Evolutionary conservation across 208 protist genomes (phyloP), one percentile per base, ranked within the genome.

Genomic region (Leptomonas pyrrhocoris): DNA sequence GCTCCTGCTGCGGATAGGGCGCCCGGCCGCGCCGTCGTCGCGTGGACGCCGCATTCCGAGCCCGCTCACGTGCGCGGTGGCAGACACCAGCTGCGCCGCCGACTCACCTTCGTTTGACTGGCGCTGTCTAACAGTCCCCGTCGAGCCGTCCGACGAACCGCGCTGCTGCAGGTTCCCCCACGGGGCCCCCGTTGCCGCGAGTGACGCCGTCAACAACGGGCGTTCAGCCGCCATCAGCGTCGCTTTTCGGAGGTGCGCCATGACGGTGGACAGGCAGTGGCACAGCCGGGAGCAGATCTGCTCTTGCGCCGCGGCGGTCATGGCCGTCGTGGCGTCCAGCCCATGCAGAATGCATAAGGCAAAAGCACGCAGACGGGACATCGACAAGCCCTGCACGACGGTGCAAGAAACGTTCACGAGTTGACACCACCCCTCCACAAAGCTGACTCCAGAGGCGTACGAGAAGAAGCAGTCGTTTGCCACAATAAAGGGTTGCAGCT

Each of bases 251-350:
- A 94, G 73, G 45, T 93, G 81, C 2, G 73, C 79, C 62, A 86
- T 74, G 38, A 94, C 57, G 6, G 89, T 94, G 62, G 85, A 75
- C 34, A 93, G 67, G 34, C 77, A 86, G 69, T 82, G 68, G 67
- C 80, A 89, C 27, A 95, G 62, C 1, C 68, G 79, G 34, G 77
- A 81, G 13, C 79, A 68, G 42, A 93, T 78, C 77, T 89, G 85
- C 69, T 95, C 90, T 60, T 95, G 90, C n/a, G 90, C 86, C 6
- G 86, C 81, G 15, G 88, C 67, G 0, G 90, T 95, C 27, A 95
- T 74, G 15, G 66, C 48, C 19, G 81, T 80, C 7, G 86, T 89
- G 19, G 78, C 65, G 43, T 87, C 77, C 18, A 90, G 56, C 16
- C 74, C 66, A 7, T 66, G 76, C 21, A 93, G 48, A 31, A 90